These are phyloP conservation scores for Microbotryomycetes sp. DNA, from an alignment of 1,284 basidiomycete species.

Conservation along the genomic window DNA sequence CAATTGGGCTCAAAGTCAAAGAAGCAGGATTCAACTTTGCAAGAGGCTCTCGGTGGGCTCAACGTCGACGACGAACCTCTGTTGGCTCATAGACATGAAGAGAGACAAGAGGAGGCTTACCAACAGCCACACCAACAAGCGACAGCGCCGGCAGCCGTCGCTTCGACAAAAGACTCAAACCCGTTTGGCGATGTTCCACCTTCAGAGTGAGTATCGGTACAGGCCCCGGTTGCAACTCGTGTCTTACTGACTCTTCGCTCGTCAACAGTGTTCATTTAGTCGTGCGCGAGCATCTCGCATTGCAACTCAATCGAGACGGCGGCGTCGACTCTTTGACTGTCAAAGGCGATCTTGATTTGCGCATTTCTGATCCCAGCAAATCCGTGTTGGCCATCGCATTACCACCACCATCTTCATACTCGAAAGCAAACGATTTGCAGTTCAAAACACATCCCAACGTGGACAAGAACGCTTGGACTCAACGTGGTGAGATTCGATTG, in stretches of 20 bases:
- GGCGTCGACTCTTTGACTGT: constrained; percentile 83
- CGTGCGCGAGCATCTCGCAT: constrained; percentile 75
- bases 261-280: constrained; percentile 67
- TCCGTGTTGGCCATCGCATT: constrained; percentile 72
- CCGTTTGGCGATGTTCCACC: constrained; percentile 60
- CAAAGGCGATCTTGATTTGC: constrained; percentile 88
- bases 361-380: constrained; percentile 67
- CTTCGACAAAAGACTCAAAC: constrained; percentile 28
- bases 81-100: constrained; percentile 13
- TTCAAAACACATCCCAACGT: constrained; percentile 97
- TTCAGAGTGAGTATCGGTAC: constrained; percentile 62
- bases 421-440: constrained; percentile 64
- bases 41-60: constrained; percentile 68
- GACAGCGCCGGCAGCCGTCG: constrained; percentile 38
- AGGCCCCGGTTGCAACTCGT: too few relatives aligned
- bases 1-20: constrained; percentile 67
- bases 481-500: constrained; percentile 65
- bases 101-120: constrained; percentile 22
- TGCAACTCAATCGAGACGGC: constrained; percentile 79
- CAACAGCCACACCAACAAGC: constrained; percentile 42
- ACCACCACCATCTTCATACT: constrained; percentile 47
- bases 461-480: constrained; percentile 70
- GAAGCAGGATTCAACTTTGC: constrained; percentile 81
- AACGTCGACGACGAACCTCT: constrained; percentile 48
- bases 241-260: not conserved